Evolutionary conservation across 176 grass and related monocot genomes (phyloP).

Genomic region (Lolium rigidum): DNA sequence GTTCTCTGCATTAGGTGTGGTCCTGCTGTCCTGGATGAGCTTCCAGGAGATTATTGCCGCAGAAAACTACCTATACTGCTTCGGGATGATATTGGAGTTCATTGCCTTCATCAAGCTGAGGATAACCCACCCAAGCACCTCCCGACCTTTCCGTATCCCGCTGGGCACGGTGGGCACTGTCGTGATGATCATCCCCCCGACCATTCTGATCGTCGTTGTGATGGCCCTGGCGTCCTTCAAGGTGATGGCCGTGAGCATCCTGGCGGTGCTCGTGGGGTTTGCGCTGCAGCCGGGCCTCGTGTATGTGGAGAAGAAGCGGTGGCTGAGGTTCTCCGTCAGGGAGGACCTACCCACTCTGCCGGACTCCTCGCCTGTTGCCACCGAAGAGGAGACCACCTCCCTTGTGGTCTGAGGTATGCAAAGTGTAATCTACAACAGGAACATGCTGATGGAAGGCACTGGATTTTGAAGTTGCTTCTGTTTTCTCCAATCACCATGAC

Average conservation of each 20-base stretch:
- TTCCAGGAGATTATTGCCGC: slow-evolving; percentile 91
- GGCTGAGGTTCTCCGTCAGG: slow-evolving; percentile 61
- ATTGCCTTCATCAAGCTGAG: slow-evolving; percentile 83
- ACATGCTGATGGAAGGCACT: not conserved
- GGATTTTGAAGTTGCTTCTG: not conserved
- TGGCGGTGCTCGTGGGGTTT: slow-evolving; percentile 61
- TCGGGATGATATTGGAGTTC: slow-evolving; percentile 96
- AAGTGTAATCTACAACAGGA: not conserved
- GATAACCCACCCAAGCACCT: slow-evolving; percentile 50
- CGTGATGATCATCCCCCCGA: slow-evolving; percentile 75
- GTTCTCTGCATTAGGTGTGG: slow-evolving; percentile 77
- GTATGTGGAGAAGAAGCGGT: slow-evolving; percentile 55
- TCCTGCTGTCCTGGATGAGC: slow-evolving; percentile 67
- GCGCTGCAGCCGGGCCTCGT: slow-evolving; percentile 66
- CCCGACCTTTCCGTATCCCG: slow-evolving; percentile 73
- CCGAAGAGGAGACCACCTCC: slow-evolving; percentile 9
- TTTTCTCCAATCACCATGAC: not conserved
- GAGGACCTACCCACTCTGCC: slow-evolving; percentile 62
- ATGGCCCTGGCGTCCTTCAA: slow-evolving; percentile 64
- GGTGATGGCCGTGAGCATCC: slow-evolving; percentile 54
- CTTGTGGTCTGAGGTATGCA: slow-evolving; percentile 37
- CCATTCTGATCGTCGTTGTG: slow-evolving; percentile 67
- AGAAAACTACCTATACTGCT: slow-evolving; percentile 90
- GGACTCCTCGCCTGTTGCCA: not conserved
- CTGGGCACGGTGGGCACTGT: slow-evolving; percentile 65